Conservation (phyloP, 2,329 filamentous ascomycete species). For the Fusarium duplospermum region DNA sequence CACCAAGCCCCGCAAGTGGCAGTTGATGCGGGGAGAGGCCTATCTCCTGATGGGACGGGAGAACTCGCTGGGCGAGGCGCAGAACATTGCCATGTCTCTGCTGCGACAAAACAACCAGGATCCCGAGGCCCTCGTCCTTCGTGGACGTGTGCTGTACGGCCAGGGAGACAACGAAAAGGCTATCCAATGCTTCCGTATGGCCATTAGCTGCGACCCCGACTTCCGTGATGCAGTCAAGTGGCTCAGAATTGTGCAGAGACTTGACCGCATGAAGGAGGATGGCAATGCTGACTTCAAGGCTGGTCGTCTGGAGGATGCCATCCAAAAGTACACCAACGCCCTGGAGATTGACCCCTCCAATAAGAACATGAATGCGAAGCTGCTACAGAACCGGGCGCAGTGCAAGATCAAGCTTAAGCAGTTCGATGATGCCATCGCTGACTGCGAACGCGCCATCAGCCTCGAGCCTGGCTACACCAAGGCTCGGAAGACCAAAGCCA, state of each 20-base stretch:
- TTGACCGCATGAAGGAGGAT: slow-evolving; percentile 93
- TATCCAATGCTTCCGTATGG: slow-evolving; percentile 90
- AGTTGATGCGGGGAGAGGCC: slow-evolving; percentile 89
- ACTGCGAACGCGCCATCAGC: slow-evolving; percentile 85
- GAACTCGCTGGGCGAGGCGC: slow-evolving; percentile 90
- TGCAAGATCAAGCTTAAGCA: slow-evolving; percentile 87
- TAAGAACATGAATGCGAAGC: slow-evolving; percentile 93
- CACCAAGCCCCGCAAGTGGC: slow-evolving; percentile 90
- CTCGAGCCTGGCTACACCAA: slow-evolving; percentile 89
- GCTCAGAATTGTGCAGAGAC: slow-evolving; percentile 88
- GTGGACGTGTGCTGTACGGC: slow-evolving; percentile 87
- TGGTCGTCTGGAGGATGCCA: slow-evolving; percentile 80
- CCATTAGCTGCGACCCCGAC: slow-evolving; percentile 90
- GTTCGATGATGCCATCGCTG: slow-evolving; percentile 82
- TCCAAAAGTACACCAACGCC: slow-evolving; percentile 86
- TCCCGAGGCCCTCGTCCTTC: slow-evolving; percentile 90
- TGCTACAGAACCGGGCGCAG: slow-evolving; percentile 91
- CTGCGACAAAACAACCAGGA: slow-evolving; percentile 90
- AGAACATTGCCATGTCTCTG: slow-evolving; percentile 90
- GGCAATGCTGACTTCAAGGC: slow-evolving; percentile 92
- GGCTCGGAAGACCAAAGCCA: slow-evolving; percentile 93
- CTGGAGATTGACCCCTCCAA: slow-evolving; percentile 88
- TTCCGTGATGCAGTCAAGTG: slow-evolving; percentile 90
- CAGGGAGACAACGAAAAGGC: slow-evolving; percentile 97
- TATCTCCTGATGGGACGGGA: slow-evolving; percentile 91